A percentile compares a stretch with the other conserved stretches of the same genome.
These are phyloP conservation scores for Canna indica DNA, from an alignment of 176 grass and related monocot species.

Conservation along the genomic window DNA sequence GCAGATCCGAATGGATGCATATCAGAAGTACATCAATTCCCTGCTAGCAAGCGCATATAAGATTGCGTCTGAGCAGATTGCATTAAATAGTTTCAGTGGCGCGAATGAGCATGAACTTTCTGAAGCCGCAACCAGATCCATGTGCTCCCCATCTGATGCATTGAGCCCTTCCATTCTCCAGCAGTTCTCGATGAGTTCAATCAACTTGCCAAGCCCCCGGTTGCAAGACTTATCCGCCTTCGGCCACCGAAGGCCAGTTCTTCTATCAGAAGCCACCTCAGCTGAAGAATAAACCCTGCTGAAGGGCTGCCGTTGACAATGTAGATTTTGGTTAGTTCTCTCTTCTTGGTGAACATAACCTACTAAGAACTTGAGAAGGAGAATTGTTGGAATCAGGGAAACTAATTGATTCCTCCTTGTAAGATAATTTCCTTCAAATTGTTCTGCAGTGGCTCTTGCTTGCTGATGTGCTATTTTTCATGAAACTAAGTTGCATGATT, in stretches of 20 bases:
- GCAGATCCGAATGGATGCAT: slow-evolving; percentile 87
- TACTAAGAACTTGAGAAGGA: too few species aligned
- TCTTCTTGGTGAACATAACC: too few species aligned
- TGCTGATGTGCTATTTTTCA: too few species aligned
- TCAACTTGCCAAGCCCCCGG: not conserved
- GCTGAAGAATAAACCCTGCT: not conserved
- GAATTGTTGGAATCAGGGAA: too few species aligned
- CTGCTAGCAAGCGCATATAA: slow-evolving; percentile 82
- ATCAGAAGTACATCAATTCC: slow-evolving; percentile 83
- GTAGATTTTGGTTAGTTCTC: too few species aligned
- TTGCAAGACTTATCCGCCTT: not conserved
- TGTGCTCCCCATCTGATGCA: slow-evolving; percentile 19
- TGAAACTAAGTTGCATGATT: too few species aligned
- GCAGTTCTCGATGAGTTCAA: not conserved
- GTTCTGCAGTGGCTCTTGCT: too few species aligned
- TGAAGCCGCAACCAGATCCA: slow-evolving; percentile 31
- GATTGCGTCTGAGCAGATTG: slow-evolving; percentile 75
- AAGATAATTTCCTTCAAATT: too few species aligned
- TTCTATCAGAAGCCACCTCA: not conserved
- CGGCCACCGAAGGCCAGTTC: not conserved
- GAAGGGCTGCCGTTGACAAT: too few species aligned
- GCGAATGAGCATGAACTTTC: slow-evolving; percentile 33
- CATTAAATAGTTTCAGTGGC: slow-evolving; percentile 37
- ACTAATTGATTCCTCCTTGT: too few species aligned
- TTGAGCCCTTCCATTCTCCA: not conserved